These are phyloP conservation scores for Selenicereus undatus DNA, from an alignment of 148 eudicot species.

Conservation along the genomic window DNA sequence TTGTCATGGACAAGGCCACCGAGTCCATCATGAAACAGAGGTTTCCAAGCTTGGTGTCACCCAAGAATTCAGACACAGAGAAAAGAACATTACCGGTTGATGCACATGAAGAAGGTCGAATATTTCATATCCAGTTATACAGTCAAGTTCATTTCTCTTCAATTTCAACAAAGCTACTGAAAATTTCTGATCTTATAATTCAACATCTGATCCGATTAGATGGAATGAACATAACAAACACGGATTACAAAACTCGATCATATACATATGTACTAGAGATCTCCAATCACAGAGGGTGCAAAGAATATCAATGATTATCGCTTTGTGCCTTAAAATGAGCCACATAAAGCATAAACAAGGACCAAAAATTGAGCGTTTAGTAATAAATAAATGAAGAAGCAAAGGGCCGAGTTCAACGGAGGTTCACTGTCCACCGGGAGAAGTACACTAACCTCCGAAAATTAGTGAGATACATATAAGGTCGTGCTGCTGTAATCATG, in stretches of 20 bases:
- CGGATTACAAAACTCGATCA: conserved; percentile 5
- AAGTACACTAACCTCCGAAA: background rate
- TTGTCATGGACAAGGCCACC: background rate
- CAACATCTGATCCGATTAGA: background rate
- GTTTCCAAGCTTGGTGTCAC: background rate
- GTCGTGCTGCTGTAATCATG: conserved; percentile 21
- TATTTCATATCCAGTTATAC: background rate
- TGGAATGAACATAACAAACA: background rate
- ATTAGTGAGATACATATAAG: background rate
- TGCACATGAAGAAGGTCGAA: background rate
- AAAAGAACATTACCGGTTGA: background rate
- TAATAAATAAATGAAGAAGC: background rate
- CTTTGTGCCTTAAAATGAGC: conserved; percentile 2
- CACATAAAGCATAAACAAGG: conserved; percentile 10
- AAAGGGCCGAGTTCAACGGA: background rate
- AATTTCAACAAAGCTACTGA: background rate
- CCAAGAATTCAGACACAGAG: background rate
- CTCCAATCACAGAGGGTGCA: background rate
- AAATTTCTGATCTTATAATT: background rate
- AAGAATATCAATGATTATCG: conserved; percentile 1
- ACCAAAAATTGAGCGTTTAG: background rate
- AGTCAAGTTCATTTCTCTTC: background rate
- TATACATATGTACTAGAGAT: conserved; percentile 3
- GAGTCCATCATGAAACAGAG: background rate
- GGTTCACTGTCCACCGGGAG: background rate